phyloP scores from a whole-genome alignment of 1,284 basidiomycete genomes.

The Coniferiporia sulphurascens region DNA sequence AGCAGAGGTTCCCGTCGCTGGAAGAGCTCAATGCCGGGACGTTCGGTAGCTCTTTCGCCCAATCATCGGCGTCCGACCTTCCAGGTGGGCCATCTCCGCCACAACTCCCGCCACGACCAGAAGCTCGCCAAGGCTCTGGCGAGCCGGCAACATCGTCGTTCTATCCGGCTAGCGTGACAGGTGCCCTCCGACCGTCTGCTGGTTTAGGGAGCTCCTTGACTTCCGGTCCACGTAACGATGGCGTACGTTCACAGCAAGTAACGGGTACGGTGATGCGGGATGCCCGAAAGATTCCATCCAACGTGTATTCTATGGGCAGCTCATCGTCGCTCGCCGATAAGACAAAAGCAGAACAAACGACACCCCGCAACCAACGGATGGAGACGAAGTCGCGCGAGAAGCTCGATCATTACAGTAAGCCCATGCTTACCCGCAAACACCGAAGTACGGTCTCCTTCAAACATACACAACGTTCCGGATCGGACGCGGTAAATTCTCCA shows the following conservation, averaged over 20 bases:
- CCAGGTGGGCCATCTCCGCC: conserved; percentile 11
- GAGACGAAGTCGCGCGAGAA: conserved; percentile 6
- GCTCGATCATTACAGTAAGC: conserved; percentile 25
- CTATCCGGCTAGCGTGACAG: conserved; percentile 13
- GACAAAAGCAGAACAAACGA: neutral
- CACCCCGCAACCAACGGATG: neutral
- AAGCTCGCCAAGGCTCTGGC: neutral
- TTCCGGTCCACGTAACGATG: conserved; percentile 20
- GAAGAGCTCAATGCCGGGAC: conserved; percentile 67
- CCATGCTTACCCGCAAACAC: conserved; percentile 37
- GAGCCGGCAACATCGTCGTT: neutral
- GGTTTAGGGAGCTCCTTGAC: neutral
- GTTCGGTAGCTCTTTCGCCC: conserved; percentile 33
- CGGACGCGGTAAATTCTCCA: neutral
- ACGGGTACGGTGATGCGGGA: conserved; percentile 54
- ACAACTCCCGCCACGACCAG: conserved; percentile 12
- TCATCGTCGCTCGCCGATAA: neutral
- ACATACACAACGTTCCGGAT: conserved; percentile 15
- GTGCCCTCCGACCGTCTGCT: neutral
- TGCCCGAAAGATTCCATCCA: conserved; percentile 22
- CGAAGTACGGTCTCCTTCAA: conserved; percentile 38
- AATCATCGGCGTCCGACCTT: conserved; percentile 18
- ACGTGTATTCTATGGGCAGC: neutral
- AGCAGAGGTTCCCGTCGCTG: conserved; percentile 70
- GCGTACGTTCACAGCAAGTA: conserved; percentile 45